These are phyloP conservation scores for Gynostemma pentaphyllum DNA, from an alignment of 306 rosid species.

Conservation along the genomic window DNA sequence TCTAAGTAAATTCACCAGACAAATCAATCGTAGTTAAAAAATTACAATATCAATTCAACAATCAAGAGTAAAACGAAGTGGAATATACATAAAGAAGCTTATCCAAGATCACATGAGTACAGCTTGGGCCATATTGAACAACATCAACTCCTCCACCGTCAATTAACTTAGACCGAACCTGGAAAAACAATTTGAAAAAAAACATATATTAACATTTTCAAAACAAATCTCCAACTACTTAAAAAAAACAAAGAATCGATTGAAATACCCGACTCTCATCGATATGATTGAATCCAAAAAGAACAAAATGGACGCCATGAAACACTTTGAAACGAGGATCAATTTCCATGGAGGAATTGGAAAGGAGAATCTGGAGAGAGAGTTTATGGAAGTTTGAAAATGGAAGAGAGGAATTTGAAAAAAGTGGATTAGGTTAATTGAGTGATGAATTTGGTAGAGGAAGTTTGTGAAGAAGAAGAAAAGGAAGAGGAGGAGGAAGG, in stretches of 20 bases:
- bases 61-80: neutral
- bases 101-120: slow-evolving; percentile 72
- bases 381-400: neutral
- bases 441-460: slow-evolving; percentile 17
- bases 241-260: neutral
- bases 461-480: too few relatives aligned
- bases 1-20: too few relatives aligned
- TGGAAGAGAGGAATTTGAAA: neutral
- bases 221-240: neutral
- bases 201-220: neutral
- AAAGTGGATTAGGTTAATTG: neutral
- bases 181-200: neutral
- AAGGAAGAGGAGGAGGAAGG: too few relatives aligned
- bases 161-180: slow-evolving; percentile 68
- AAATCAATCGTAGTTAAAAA: neutral
- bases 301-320: slow-evolving; percentile 51
- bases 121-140: slow-evolving; percentile 39
- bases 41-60: neutral
- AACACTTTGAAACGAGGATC: slow-evolving; percentile 29
- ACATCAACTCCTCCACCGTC: slow-evolving; percentile 67
- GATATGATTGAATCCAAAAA: slow-evolving; percentile 43
- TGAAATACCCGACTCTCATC: slow-evolving; percentile 40
- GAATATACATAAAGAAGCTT: slow-evolving; percentile 42
- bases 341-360: slow-evolving; percentile 20
- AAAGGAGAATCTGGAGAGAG: neutral